These are phyloP conservation scores for Aquilaria yunnanensis DNA, from an alignment of 345 rosid genomes.

Conservation along the genomic window DNA sequence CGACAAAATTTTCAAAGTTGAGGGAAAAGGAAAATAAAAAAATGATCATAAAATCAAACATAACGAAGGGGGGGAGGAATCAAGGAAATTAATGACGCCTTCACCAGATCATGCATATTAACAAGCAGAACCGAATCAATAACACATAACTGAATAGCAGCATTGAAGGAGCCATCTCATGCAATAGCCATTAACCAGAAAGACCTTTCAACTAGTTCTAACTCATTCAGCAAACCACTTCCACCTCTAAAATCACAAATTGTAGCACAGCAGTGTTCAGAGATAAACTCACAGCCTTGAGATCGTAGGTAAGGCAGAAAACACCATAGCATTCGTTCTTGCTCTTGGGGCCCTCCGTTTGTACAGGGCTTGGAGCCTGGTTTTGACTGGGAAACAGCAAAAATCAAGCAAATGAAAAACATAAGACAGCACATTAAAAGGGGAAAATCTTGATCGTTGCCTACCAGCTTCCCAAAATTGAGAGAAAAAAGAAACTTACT, in stretches of 20 bases:
- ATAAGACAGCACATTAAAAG: not conserved
- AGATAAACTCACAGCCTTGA: conserved; percentile 54
- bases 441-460: not conserved
- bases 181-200: not conserved
- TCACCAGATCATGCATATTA: not conserved
- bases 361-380: conserved; percentile 51
- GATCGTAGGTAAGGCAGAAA: conserved; percentile 94
- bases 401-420: conserved; percentile 4
- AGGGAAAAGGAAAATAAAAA: not conserved
- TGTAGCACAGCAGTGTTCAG: not conserved
- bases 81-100: not conserved
- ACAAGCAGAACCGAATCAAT: conserved; percentile 7
- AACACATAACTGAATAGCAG: not conserved
- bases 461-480: not conserved
- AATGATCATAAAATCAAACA: not conserved
- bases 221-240: not conserved
- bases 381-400: conserved; percentile 27
- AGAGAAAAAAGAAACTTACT: conserved; percentile 27
- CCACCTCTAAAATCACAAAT: not conserved
- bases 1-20: not conserved
- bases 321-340: conserved; percentile 80
- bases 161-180: no score
- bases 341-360: conserved; percentile 31
- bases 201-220: not conserved
- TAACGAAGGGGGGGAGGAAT: not conserved